Evolutionary conservation across 495 filamentous ascomycete species (phyloP), one percentile per base, ranked within the genome.

Genomic region (Neurospora sp.): DNA sequence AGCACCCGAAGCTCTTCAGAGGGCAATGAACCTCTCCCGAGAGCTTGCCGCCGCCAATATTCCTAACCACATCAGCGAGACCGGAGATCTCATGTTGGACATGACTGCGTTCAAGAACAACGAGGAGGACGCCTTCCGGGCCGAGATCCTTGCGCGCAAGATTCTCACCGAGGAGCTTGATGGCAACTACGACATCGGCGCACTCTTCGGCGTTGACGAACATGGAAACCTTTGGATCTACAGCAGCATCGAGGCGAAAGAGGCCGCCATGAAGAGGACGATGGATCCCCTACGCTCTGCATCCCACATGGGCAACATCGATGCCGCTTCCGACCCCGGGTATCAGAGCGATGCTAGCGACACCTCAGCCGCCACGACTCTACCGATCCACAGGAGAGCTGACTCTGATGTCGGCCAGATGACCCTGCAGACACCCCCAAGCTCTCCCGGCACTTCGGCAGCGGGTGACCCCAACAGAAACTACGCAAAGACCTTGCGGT

Each of bases 161-260:
- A 94, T 99, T 38, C 88, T 98, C n/a, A 88, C 93, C 0, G 94
- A 98, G 78, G 96, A 98, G 80, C 83, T 98, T 27, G 93, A 98
- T 80, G 96, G 94, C 18, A 92, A 93, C 76, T 97, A 98, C 79
- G 96, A 99, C 79, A 95, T 99, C 77, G 95, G 95, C 39, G 91
- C 96, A 37, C 86, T 99, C 8, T 97, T 99, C 79, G 95, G 93
- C 9, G 93, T 93, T 35, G 96, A 99, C 78, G 94, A 96, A 77
- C 90, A 94, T 69, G 96, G 96, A 6, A 98, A 99, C 78, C 84
- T 99, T 11, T 98, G 96, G 96, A 98, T 98, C 72, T 99, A 98
- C 82, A 96, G 93, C 80, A 97, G 94, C 75, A 94, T 97, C 79
- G 96, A 98, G 77, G 94, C 96, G 35, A 98, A 98, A 78, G 92